Percentiles rank a stretch among this genome's conserved stretches.
Evolutionary conservation across 2,329 filamentous ascomycete species (phyloP).

Genomic region (Sporothrix dimorphospora): DNA sequence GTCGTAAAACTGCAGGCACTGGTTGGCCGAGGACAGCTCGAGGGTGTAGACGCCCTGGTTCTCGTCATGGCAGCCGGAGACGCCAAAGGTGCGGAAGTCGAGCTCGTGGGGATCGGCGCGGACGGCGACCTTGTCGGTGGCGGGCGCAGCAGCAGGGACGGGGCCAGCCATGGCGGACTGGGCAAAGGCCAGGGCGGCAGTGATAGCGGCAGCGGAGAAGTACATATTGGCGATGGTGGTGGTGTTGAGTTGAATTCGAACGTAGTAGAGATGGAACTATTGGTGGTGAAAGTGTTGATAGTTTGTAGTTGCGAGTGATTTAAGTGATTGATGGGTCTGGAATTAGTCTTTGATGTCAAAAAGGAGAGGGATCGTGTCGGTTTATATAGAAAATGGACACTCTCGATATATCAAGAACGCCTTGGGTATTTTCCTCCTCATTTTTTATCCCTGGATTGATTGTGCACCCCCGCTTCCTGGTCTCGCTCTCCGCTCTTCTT

Average conservation of each 20-base stretch:
- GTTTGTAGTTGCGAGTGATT: neutral
- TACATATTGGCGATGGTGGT: slow-evolving; percentile 26
- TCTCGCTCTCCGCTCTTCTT: neutral
- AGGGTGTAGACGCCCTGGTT: slow-evolving; percentile 35
- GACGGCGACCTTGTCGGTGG: neutral
- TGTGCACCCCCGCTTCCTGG: neutral
- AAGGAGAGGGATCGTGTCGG: neutral
- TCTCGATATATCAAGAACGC: neutral
- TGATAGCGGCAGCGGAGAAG: slow-evolving; percentile 11
- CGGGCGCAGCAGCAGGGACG: neutral
- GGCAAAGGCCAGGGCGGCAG: slow-evolving; percentile 20
- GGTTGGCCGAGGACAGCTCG: slow-evolving; percentile 18
- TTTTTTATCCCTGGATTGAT: neutral
- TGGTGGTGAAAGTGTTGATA: neutral
- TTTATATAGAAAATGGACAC: neutral
- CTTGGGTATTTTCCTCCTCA: neutral
- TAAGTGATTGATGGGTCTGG: neutral
- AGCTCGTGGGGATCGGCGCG: slow-evolving; percentile 31
- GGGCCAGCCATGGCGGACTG: neutral
- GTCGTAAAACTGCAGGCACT: slow-evolving; percentile 28
- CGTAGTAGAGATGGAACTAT: neutral
- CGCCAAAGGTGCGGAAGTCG: slow-evolving; percentile 34
- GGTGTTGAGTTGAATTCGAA: no score
- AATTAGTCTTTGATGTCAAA: neutral
- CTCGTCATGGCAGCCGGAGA: slow-evolving; percentile 30